Base-by-base conservation (phyloP, 176 grass and related monocot species). In the Lolium rigidum region DNA sequence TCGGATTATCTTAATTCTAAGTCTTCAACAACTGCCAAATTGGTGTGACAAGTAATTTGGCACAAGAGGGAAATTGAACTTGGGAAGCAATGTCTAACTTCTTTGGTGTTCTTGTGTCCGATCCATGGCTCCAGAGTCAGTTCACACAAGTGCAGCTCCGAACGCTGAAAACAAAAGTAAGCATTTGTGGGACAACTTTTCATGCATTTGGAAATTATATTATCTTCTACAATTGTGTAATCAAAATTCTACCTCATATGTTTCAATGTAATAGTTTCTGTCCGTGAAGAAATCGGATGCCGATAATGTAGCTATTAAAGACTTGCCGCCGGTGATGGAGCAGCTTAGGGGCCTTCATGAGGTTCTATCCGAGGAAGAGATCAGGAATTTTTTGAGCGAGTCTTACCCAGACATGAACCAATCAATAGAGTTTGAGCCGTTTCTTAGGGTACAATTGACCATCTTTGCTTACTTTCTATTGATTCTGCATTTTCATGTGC, bases 111-210 rank as follows among this genome's bases (percentile, higher is more conserved):
- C 81, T 92, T 13, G 96, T 95, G 57, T 98, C 96, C 6, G 93
- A 98, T 89, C 96, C 90, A 20, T 92, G 69, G 86, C 87, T 98
- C 47, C 96, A 98, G 84, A 94, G 88, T 88, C 96, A 98, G 77
- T 98, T 98, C 82, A 98, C 96, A n/a, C 96, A 98, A 71, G 96
- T 98, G 57, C 93, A 98, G 88, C 90, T 98, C 44, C 93, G 96
- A 80, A 84, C 88, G 10, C 91, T 98, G 17, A 92, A 91, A 91
- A 82, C 90, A 41, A 98, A 94, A 87, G 96, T 98, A 91, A 89
- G 38, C 70, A 73, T 14, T 18, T 4, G 4, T 17, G 26, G 20
- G 13, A 44, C 5, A 50, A 82, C 8, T 82, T 16, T 46, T 50
- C 54, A 56, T 49, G 6, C 38, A 14, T 50, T 13, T 44, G 14